phyloP scores from a whole-genome alignment of 2,329 filamentous ascomycete genomes.

The Neonectria neomacrospora region DNA sequence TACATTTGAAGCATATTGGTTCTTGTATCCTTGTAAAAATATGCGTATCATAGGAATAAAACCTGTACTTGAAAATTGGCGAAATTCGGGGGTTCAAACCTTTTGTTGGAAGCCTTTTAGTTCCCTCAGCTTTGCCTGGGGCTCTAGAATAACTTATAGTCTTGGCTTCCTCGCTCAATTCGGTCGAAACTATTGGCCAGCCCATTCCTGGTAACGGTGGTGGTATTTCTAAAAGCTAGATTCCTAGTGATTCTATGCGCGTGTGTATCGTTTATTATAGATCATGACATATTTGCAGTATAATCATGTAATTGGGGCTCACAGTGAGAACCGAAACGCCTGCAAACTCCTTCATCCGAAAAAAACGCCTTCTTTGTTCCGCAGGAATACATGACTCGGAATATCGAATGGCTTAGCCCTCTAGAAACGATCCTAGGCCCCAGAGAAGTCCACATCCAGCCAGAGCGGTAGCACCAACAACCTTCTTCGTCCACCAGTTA shows the following conservation, averaged over 20 bases:
- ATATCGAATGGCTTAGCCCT: slow-evolving; percentile 34
- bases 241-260: not conserved
- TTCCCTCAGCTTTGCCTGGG: not conserved
- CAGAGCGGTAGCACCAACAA: slow-evolving; percentile 69
- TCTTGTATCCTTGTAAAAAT: slow-evolving; percentile 12
- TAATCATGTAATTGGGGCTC: not conserved
- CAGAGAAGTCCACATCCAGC: slow-evolving; percentile 71
- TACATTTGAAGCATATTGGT: slow-evolving; percentile 13
- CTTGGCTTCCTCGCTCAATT: not conserved
- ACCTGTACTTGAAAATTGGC: not conserved
- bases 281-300: not conserved
- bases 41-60: slow-evolving; percentile 12
- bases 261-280: not conserved
- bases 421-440: slow-evolving; percentile 66
- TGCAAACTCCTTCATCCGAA: too few relatives aligned
- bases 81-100: not conserved
- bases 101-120: not conserved
- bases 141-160: not conserved
- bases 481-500: slow-evolving; percentile 74
- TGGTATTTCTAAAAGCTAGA: not conserved
- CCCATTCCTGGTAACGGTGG: not conserved
- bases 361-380: not conserved
- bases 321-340: not conserved
- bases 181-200: not conserved
- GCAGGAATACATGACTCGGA: not conserved